Conservation (phyloP, 192 early-diverging fungal species). For the Rhizoclosmatium globosum region DNA sequence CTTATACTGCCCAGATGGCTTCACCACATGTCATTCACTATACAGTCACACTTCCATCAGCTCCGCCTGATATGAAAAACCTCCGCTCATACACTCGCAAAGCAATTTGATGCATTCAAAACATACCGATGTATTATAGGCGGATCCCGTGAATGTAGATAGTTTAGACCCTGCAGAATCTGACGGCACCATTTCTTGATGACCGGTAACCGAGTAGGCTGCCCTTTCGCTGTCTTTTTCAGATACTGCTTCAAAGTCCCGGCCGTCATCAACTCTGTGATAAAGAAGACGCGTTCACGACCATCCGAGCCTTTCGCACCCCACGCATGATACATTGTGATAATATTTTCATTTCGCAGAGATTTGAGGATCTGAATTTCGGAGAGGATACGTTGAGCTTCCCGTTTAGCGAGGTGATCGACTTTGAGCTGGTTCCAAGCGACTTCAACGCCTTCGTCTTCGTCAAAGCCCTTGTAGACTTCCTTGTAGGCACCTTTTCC, state of each 20-base stretch:
- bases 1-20: too few species aligned
- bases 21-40: too few species aligned
- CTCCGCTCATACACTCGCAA: not conserved
- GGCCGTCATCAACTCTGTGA: conserved; percentile 92
- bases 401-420: conserved; percentile 49
- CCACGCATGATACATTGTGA: conserved; percentile 34
- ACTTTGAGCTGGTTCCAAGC: conserved; percentile 87
- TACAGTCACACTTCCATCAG: too few species aligned
- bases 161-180: conserved; percentile 80
- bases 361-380: conserved; percentile 78
- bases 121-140: conserved; percentile 82
- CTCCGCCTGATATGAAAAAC: not conserved
- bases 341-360: conserved; percentile 83
- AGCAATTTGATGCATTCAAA: not conserved
- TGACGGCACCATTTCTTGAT: conserved; percentile 84
- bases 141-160: conserved; percentile 78
- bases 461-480: conserved; percentile 87
- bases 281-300: conserved; percentile 78
- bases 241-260: conserved; percentile 84
- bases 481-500: conserved; percentile 90
- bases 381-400: conserved; percentile 48
- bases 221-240: conserved; percentile 67
- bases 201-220: conserved; percentile 72
- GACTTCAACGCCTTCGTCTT: conserved; percentile 89
- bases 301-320: conserved; percentile 51